phyloP scores from a whole-genome alignment of 805 yeast species.

The Metahyphopichia silvanorum region DNA sequence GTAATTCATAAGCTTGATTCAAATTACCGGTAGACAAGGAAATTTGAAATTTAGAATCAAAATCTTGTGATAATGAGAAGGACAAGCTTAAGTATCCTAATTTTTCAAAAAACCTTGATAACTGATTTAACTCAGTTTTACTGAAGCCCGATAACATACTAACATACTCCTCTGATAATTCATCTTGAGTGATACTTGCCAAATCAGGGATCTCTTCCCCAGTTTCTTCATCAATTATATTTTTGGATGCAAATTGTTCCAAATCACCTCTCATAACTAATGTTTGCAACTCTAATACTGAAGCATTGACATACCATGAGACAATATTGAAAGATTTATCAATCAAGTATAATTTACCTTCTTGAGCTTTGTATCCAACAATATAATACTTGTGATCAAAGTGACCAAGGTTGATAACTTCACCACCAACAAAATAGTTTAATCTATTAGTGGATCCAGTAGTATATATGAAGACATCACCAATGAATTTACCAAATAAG shows the following conservation, averaged over 20 bases:
- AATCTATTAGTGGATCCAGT: slow-evolving; percentile 77
- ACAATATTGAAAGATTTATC: slow-evolving; percentile 86
- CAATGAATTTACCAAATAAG: slow-evolving; percentile 92
- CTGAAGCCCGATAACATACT: slow-evolving; percentile 55
- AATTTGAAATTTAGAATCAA: slow-evolving; percentile 88
- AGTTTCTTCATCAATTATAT: slow-evolving; percentile 31
- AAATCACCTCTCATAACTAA: slow-evolving; percentile 92
- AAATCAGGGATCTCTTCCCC: slow-evolving; percentile 38
- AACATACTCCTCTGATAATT: slow-evolving; percentile 50
- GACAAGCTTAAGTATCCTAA: slow-evolving; percentile 88
- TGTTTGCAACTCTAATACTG: slow-evolving; percentile 94
- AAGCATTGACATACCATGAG: slow-evolving; percentile 75
- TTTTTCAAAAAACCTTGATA: slow-evolving; percentile 90
- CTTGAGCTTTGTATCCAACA: slow-evolving; percentile 87
- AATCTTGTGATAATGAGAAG: slow-evolving; percentile 74
- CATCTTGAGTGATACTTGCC: slow-evolving; percentile 47
- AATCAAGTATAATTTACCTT: slow-evolving; percentile 82
- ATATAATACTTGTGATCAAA: slow-evolving; percentile 84
- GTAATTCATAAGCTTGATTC: slow-evolving; percentile 59
- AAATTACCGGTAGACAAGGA: slow-evolving; percentile 77
- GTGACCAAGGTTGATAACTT: slow-evolving; percentile 87
- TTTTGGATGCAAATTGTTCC: slow-evolving; percentile 50
- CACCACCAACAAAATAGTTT: slow-evolving; percentile 93
- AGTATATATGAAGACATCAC: slow-evolving; percentile 93
- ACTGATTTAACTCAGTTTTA: slow-evolving; percentile 65